Percentiles rank a stretch among this genome's conserved stretches.
Evolutionary conservation across 768 basidiomycete species (phyloP).

Genomic region (Candolleomyces efflorescens): DNA sequence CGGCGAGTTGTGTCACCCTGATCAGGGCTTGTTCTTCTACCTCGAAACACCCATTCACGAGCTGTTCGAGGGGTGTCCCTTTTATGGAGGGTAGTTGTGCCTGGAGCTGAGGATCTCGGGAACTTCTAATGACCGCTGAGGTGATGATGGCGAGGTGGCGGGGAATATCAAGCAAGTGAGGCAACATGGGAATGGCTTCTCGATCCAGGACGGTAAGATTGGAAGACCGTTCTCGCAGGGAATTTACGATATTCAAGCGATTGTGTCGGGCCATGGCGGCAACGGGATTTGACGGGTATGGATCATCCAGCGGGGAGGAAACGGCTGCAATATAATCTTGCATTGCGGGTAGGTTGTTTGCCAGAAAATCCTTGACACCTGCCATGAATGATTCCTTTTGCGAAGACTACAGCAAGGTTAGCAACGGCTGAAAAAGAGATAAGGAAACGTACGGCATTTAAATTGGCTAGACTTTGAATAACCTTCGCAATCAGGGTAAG

Average conservation of each 20-base stretch:
- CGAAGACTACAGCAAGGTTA: slow-evolving; percentile 35
- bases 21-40: slow-evolving; percentile 67
- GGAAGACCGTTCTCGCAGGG: slow-evolving; percentile 52
- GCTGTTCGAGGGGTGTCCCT: slow-evolving; percentile 45
- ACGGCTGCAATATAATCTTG: slow-evolving; percentile 72
- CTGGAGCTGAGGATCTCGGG: slow-evolving; percentile 36
- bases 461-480: slow-evolving; percentile 85
- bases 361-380: slow-evolving; percentile 69
- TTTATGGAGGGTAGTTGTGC: slow-evolving; percentile 23
- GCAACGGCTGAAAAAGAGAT: not conserved
- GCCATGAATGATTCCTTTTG: slow-evolving; percentile 84
- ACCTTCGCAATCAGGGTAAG: slow-evolving; percentile 84
- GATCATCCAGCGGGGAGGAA: slow-evolving; percentile 49
- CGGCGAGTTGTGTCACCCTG: slow-evolving; percentile 60
- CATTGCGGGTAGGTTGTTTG: slow-evolving; percentile 63
- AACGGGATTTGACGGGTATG: slow-evolving; percentile 20
- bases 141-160: slow-evolving; percentile 74
- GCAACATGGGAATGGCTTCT: slow-evolving; percentile 70
- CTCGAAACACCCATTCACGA: slow-evolving; percentile 60
- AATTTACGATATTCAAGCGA: slow-evolving; percentile 48
- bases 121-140: slow-evolving; percentile 70
- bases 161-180: slow-evolving; percentile 74
- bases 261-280: slow-evolving; percentile 41
- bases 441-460: slow-evolving; percentile 55
- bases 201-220: slow-evolving; percentile 54